phyloP scores from a whole-genome alignment of 805 yeast genomes.

The Dipodascus geniculatus region DNA sequence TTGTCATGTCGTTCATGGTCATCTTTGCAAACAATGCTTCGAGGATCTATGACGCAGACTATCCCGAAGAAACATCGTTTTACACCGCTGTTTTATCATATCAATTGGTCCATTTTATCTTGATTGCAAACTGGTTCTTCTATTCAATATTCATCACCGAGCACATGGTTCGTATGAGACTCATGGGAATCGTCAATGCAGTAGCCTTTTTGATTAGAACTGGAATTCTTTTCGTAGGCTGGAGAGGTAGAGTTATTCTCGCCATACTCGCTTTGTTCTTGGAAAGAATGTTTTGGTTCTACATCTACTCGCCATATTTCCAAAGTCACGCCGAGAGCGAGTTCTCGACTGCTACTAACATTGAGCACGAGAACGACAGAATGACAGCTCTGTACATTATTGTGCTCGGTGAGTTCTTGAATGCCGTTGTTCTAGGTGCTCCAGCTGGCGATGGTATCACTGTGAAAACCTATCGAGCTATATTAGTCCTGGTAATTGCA shows the following conservation, averaged over 20 bases:
- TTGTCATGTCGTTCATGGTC: conserved; percentile 40
- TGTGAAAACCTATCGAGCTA: conserved; percentile 35
- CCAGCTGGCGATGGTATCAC: conserved; percentile 38
- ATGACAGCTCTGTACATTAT: conserved; percentile 46
- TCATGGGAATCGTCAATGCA: conserved; percentile 28
- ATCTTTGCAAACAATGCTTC: conserved; percentile 39
- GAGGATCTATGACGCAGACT: conserved; percentile 27
- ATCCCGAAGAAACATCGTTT: conserved; percentile 12
- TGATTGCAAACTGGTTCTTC: conserved; percentile 25
- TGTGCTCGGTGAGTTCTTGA: conserved; percentile 54
- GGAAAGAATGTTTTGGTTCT: conserved; percentile 20
- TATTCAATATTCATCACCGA: conserved; percentile 35
- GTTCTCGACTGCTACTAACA: conserved; percentile 48
- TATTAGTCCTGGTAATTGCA: conserved; percentile 37
- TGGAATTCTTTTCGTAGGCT: conserved; percentile 43
- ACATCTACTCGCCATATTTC: conserved; percentile 37
- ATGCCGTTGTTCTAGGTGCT: conserved; percentile 38
- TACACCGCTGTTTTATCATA: conserved; percentile 33
- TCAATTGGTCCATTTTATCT: conserved; percentile 34
- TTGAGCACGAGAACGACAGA: conserved; percentile 58
- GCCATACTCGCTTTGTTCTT: conserved; percentile 35
- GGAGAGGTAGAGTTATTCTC: conserved; percentile 29
- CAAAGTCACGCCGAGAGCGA: conserved; percentile 33
- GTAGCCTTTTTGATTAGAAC: conserved; percentile 7
- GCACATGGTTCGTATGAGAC: conserved; percentile 37